phyloP scores from a whole-genome alignment of 148 eudicot species.

The Mesembryanthemum crystallinum region DNA sequence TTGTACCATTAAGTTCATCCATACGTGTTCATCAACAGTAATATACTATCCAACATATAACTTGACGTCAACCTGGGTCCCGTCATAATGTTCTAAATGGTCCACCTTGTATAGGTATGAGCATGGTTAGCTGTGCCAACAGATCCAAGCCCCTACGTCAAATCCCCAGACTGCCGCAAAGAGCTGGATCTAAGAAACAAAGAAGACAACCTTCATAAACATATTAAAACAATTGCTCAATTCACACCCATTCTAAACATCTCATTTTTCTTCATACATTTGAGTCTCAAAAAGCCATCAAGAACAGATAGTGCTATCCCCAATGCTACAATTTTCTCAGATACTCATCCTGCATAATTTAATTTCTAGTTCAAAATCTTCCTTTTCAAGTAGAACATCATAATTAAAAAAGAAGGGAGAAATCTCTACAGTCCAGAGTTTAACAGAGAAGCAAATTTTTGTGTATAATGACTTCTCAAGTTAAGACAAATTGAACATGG shows the following conservation, averaged over 20 bases:
- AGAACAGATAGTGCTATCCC: not conserved
- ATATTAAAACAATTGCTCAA: conserved; percentile 35
- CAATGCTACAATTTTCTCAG: not conserved
- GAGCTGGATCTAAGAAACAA: conserved; percentile 73
- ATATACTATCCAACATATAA: conserved; percentile 15
- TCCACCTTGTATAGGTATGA: conserved; percentile 23
- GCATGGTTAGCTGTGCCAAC: conserved; percentile 30
- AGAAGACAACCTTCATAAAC: conserved; percentile 60
- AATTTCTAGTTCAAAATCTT: not conserved
- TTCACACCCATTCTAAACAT: conserved; percentile 18
- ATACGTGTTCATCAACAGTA: conserved; percentile 34
- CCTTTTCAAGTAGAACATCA: not conserved
- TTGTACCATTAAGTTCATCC: conserved; percentile 33
- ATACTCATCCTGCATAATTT: not conserved
- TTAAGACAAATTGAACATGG: too few species aligned
- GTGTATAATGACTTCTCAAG: too few species aligned
- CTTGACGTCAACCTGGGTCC: conserved; percentile 18
- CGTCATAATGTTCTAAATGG: not conserved
- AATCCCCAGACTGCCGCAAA: conserved; percentile 62
- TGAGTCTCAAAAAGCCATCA: not conserved
- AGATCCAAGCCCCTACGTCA: conserved; percentile 54
- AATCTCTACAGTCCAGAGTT: too few species aligned
- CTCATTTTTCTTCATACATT: conserved; percentile 4
- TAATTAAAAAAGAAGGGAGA: not conserved
- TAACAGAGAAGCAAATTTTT: too few species aligned